phyloP scores from a whole-genome alignment of 257 asterid genomes.

The Scutellaria galericulata region DNA sequence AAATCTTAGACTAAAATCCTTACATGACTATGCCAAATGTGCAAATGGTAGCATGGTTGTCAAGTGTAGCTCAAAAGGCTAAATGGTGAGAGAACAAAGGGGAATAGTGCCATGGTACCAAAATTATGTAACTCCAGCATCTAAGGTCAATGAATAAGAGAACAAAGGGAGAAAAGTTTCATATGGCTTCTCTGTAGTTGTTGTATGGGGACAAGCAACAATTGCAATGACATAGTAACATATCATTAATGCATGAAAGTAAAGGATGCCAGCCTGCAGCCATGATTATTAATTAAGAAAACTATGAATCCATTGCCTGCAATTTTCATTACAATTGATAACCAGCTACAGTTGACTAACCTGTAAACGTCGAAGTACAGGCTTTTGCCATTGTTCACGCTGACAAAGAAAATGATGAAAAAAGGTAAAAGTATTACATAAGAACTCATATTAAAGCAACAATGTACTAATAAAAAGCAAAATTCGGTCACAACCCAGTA shows the following conservation, averaged over 20 bases:
- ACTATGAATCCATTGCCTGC: not conserved
- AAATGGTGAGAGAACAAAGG: no score
- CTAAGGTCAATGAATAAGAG: conserved; percentile 1
- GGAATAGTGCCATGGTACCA: no score
- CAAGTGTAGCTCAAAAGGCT: no score
- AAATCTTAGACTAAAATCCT: not conserved
- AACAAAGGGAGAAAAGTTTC: not conserved
- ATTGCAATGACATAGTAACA: not conserved
- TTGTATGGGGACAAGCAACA: not conserved
- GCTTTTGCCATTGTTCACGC: no score
- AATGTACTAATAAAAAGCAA: no score
- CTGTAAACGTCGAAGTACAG: no score
- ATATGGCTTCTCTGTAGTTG: not conserved
- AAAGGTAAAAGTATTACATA: no score
- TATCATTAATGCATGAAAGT: not conserved
- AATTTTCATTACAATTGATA: not conserved
- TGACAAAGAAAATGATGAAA: conserved; percentile 15
- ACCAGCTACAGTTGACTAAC: not conserved
- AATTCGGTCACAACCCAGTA: conserved; percentile 5
- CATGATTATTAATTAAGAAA: conserved; percentile 1
- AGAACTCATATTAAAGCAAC: no score
- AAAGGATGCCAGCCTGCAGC: not conserved
- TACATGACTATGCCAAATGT: no score
- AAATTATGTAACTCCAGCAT: no score
- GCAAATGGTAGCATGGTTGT: no score